Conservation (phyloP, 2,329 filamentous ascomycete genomes). For the Calycina marina region DNA sequence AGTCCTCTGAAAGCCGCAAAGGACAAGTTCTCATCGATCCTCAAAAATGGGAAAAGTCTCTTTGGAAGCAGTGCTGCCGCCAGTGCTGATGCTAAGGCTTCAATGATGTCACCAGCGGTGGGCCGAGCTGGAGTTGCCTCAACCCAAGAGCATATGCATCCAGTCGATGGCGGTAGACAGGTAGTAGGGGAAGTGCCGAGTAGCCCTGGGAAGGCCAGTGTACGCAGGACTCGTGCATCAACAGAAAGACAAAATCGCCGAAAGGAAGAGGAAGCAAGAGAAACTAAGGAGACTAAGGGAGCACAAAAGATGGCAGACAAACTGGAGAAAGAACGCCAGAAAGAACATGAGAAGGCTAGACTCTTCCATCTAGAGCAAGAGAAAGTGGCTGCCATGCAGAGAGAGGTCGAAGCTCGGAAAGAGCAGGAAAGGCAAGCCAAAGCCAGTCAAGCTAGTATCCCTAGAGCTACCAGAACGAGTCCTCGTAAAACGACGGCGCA, state of each 20-base stretch:
- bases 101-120: conserved; percentile 38
- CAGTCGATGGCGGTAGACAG: too few relatives aligned
- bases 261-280: conserved; percentile 46
- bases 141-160: too few relatives aligned
- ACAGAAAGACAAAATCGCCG: conserved; percentile 44
- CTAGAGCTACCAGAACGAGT: conserved; percentile 33
- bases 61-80: conserved; percentile 61
- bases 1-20: conserved; percentile 85
- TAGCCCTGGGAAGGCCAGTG: conserved; percentile 17
- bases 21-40: conserved; percentile 78
- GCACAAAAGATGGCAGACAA: conserved; percentile 45
- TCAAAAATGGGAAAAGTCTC: conserved; percentile 75
- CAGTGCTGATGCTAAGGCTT: conserved; percentile 46
- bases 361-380: conserved; percentile 44
- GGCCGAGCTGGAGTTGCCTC: conserved; percentile 30
- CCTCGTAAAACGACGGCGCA: conserved; percentile 34
- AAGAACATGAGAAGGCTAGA: conserved; percentile 54
- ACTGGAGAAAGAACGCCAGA: conserved; percentile 51
- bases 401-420: conserved; percentile 36
- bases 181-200: conserved; percentile 30
- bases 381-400: conserved; percentile 36
- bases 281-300: conserved; percentile 45
- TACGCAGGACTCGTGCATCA: conserved; percentile 39
- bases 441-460: conserved; percentile 21
- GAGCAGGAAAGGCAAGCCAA: conserved; percentile 31